Evolutionary conservation across 2,329 filamentous ascomycete genomes (phyloP), one percentile per base, ranked within the genome.

Genomic region (Stagonosporopsis cucurbitacearum): DNA sequence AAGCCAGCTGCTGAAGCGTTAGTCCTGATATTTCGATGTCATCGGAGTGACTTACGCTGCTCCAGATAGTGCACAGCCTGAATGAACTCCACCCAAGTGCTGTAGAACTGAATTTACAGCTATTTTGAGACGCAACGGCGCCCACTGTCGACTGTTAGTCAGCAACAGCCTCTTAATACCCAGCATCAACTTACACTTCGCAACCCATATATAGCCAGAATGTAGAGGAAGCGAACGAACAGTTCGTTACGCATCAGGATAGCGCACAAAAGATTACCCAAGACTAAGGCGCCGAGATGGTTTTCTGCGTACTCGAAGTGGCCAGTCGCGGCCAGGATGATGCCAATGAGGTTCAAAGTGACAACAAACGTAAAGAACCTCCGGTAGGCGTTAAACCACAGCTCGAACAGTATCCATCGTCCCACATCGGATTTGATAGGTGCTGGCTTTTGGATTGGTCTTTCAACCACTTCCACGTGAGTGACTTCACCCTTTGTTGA

Each of bases 341-440:
- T 72, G 7, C 69, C 70, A 40, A 61, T 55, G 30, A 71, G 36
- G 52, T 74, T 74, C 25, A 73, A 59, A 17, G 67, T 42, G 5
- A 65, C 65, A 22, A 74, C 66, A 25, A 73, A 66, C 1, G 64
- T 70, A 57, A 74, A 74, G 57, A 74, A 71, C 45, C 71, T 72
- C 23, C 71, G 66, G 52, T 74, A 74, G 2, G 67, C 71, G 57
- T 74, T 73, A 64, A 72, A 73, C 71, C 71, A 74, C 25, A 74
- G 61, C 11, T 68, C 59, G 36, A 71, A 64, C 6, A 70, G 43
- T 26, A 74, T 60, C 70, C 70, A 70, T 48, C 67, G 62, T 46
- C 66, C 68, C 35, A 70, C 60, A 17, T 64, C 68, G 17, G 60
- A 56, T 43, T 68, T 68, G 11, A 39, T 35, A 33, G 65, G 62